Evolutionary conservation across 495 filamentous ascomycete genomes (phyloP).

Genomic region (Friedmanniomyces endolithicus): DNA sequence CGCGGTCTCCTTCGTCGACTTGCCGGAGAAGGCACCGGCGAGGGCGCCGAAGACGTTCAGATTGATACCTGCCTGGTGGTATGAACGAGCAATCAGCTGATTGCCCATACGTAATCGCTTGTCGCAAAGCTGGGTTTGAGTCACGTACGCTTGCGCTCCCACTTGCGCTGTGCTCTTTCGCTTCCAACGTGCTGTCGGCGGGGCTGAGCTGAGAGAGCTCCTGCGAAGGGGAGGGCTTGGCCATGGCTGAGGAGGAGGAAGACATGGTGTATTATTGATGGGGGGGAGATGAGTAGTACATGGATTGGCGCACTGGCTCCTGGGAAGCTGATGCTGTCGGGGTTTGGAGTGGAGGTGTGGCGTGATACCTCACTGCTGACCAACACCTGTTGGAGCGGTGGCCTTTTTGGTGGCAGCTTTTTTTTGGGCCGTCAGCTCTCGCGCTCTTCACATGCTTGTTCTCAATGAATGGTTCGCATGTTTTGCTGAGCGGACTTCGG

Average conservation of each 20-base stretch:
- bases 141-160: neutral
- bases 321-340: too few relatives aligned
- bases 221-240: neutral
- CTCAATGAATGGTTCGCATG: too few relatives aligned
- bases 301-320: too few relatives aligned
- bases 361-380: too few relatives aligned
- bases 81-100: too few relatives aligned
- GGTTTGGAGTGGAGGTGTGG: too few relatives aligned
- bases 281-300: too few relatives aligned
- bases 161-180: neutral
- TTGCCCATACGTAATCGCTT: too few relatives aligned
- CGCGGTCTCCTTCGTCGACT: constrained; percentile 26
- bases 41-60: constrained; percentile 29
- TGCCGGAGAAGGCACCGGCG: constrained; percentile 23
- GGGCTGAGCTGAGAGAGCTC: neutral
- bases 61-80: constrained; percentile 27
- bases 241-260: neutral
- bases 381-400: neutral
- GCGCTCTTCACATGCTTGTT: too few relatives aligned
- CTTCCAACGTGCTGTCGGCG: neutral
- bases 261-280: neutral
- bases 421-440: neutral
- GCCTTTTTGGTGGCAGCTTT: neutral
- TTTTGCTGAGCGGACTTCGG: too few relatives aligned
- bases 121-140: too few relatives aligned